Evolutionary conservation across 1,139 yeast genomes (phyloP), one percentile per base, ranked within the genome.

Genomic region (Zygosaccharomyces sapae): DNA sequence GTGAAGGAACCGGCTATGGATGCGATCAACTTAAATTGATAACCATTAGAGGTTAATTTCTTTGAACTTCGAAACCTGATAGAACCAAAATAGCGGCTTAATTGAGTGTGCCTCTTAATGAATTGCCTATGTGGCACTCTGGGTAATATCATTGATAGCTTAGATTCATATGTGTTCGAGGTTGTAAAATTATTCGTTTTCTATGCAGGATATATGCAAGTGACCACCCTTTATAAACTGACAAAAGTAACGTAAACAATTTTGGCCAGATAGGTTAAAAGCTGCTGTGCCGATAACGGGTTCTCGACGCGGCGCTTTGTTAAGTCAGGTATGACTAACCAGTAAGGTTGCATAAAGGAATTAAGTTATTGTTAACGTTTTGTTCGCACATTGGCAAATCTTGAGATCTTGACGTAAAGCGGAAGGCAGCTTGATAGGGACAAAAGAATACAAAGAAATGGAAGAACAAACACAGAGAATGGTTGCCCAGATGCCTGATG

Each of bases 1-100:
- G 40, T 31, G 12, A 37, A 22, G 20, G 29, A 37, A 12, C 31
- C 40, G 8, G 31, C 40, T 10, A 24, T n/a, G 18, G 40, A 37
- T n/a, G 29, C 40, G 24, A 35, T n/a, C 24, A 16, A 22, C 3
- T 19, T 22, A 12, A 27, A 27, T 1, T 6, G 4, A 27, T 27
- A 2, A 27, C n/a, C 1, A 27, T 9, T 12, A 9, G 30, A 9
- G n/a, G 10, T 8, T 9, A 9, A 6, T 12, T 12, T 12, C 16
- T 22, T 37, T 2, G 40, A 24, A 19, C 29, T 20, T 19, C 24
- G 40, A 20, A 9, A 13, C 12, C 40, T 37, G 12, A 37, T 20
- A 10, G n/a, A n/a, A n/a, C n/a, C n/a, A 9, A 27, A 9, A 9
- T 12, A 12, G 30, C 12, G n/a, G 9, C 9, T 27, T 2, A 27